Evolutionary conservation across 345 rosid genomes (phyloP), one percentile per base, ranked within the genome.

Genomic region (Sisymbrium irio): DNA sequence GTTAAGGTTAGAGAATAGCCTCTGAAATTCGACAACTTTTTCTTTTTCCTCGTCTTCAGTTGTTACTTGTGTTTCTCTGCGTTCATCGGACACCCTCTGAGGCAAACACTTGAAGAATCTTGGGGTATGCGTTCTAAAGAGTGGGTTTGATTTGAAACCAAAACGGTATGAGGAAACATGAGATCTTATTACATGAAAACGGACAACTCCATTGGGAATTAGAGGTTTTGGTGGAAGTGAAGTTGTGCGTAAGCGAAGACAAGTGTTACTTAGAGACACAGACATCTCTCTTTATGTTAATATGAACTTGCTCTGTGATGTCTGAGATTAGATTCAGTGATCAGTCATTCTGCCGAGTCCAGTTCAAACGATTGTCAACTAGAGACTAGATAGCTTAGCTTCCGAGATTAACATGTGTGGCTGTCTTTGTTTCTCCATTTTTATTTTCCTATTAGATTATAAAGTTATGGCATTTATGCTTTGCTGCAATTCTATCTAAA

Each of bases 1-100:
- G 67, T 93, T 89, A 65, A 93, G 87, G 74, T 93, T 93, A 25
- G 98, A 93, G 77, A 93, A 93, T 20, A 89, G 88, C 83, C 97
- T 84, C 83, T 93, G 90, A 59, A 83, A 72, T 40, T 82, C 79
- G 44, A 81, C 78, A 39, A 74, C 39, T 53, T 47, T 30, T 46
- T 39, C 62, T 67, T 67, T 65, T n/a, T 47, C 65, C 20, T 56
- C 75, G 62, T 69, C 51, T 47, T 77, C 39, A 4, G 39, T 70
- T 28, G 71, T 70, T 56, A 22, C 62, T 40, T 57, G 72, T 64
- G 56, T 58, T 65, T 70, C 72, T 70, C 67, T 70, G 32, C 47
- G 61, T 22, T 77, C 73, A 50, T 56, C 40, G 6, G 91, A 74
- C n/a, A 79, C 73, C 53, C 77, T 77, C 65, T 45, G 84, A 59